phyloP scores from a whole-genome alignment of 2,329 filamentous ascomycete species.

The Clonostachys rosea region DNA sequence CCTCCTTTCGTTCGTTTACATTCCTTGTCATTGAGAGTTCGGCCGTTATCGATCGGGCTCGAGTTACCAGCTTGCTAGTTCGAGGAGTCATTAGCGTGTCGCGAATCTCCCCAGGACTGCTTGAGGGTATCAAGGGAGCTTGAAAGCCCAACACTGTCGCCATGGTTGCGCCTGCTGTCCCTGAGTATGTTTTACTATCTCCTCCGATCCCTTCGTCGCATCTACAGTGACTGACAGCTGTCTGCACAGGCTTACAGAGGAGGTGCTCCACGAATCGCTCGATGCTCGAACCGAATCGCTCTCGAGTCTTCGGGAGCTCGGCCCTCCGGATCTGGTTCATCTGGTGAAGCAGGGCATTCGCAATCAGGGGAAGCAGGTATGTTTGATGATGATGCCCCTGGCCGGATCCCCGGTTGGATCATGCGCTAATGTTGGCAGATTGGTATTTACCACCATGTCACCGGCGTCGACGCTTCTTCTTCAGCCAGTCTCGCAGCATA shows the following conservation, averaged over 20 bases:
- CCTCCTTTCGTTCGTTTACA: too few relatives aligned
- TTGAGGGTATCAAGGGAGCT: not conserved
- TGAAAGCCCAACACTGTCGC: conserved; percentile 17
- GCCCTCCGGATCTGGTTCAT: conserved; percentile 93
- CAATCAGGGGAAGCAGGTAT: conserved; percentile 52
- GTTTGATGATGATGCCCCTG: conserved; percentile 6
- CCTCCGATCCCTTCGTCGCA: conserved; percentile 5
- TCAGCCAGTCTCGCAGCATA: conserved; percentile 96
- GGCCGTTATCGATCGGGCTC: too few relatives aligned
- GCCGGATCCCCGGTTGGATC: not conserved
- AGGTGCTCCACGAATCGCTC: conserved; percentile 85
- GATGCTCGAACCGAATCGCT: conserved; percentile 90
- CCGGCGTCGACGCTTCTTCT: conserved; percentile 93
- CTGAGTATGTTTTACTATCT: conserved; percentile 51
- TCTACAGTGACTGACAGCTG: not conserved
- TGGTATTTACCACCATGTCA: conserved; percentile 97
- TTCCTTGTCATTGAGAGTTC: too few relatives aligned
- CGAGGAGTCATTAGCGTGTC: too few relatives aligned
- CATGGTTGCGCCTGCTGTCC: conserved; percentile 72
- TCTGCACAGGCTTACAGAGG: conserved; percentile 78
- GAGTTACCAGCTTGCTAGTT: too few relatives aligned
- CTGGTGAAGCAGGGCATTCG: conserved; percentile 71
- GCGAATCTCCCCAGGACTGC: too few relatives aligned
- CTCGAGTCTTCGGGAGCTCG: conserved; percentile 81
- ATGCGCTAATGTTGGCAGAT: conserved; percentile 44